Evolutionary conservation across 139 green algal genomes (phyloP), one percentile per base, ranked within the genome.

Genomic region (Zygnema circumcarinatum): DNA sequence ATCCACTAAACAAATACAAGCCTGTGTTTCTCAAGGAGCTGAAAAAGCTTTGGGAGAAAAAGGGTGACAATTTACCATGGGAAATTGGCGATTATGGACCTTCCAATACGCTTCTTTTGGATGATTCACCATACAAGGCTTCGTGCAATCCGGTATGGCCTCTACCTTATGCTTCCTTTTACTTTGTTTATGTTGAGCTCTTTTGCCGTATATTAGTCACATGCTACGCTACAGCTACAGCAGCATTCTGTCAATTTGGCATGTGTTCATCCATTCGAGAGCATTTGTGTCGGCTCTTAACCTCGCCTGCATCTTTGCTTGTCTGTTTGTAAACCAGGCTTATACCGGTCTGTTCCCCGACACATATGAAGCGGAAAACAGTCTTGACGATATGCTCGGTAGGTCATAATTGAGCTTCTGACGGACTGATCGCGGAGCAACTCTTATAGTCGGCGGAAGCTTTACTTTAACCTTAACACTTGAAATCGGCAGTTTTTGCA

Each of bases 21-120:
- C 88, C 88, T 52, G 52, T 92, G 47, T 92, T 90, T 38, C 88
- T 92, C 36, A 92, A 92, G 83, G 88, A 92, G 83, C 88, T 92
- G 1, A 29, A 22, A 40, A 42, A 62, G 1, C n/a, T 89, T n/a
- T 92, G 88, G 88, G 69, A 54, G 39, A 79, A 33, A 38, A 11
- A 33, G 29, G 21, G 74, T 32, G 33, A 79, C 31, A 74, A 35
- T 74, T 69, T n/a, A 67, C 32, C 32, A 38, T 68, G 69, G 62
- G 33, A 52, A n/a, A 11, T 36, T 33, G 79, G 79, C 42, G 31
- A 38, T 38, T 90, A 83, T 73, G 83, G 88, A 31, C 88, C 83
- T 7, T 38, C n/a, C 42, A 90, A 90, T 67, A 92, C 88, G 22
- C 88, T 92, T n/a, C 88, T 92, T 29, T 54, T 92, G 0, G 88